Evolutionary conservation across 1,139 yeast genomes (phyloP).

Genomic region (Sugiyamaella xylanicola): DNA sequence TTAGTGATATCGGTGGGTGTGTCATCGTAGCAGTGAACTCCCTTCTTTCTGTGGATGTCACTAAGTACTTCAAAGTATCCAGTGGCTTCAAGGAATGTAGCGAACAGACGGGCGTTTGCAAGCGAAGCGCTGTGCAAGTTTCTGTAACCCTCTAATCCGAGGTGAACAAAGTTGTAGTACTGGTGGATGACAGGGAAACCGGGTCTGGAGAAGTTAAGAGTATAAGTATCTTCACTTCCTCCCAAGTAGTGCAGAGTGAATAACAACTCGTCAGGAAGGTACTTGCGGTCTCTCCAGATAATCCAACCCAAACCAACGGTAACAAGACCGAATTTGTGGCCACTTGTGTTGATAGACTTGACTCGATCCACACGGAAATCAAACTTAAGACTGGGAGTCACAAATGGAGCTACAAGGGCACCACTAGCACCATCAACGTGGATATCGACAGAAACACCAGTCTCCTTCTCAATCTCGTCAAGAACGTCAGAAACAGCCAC

Average conservation of each 20-base stretch:
- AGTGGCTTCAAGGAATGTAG: conserved; percentile 64
- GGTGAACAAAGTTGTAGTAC: conserved; percentile 72
- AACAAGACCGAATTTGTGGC: conserved; percentile 89
- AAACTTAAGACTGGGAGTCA: conserved; percentile 76
- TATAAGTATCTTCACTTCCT: conserved; percentile 85
- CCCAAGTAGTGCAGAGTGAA: conserved; percentile 85
- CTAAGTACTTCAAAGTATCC: conserved; percentile 74
- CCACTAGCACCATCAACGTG: conserved; percentile 97
- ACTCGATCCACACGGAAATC: conserved; percentile 80
- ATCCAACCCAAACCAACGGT: conserved; percentile 95
- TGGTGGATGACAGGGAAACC: conserved; percentile 90
- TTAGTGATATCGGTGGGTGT: conserved; percentile 33
- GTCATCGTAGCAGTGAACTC: conserved; percentile 20
- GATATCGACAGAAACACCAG: conserved; percentile 70
- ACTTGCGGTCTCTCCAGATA: conserved; percentile 67
- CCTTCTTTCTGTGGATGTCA: conserved; percentile 62
- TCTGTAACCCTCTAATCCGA: conserved; percentile 72
- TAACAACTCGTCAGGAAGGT: conserved; percentile 69
- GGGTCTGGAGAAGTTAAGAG: conserved; percentile 86
- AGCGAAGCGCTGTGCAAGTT: conserved; percentile 64
- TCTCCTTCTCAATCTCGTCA: conserved; percentile 68
- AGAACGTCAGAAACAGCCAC: conserved; percentile 58
- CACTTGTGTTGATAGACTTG: conserved; percentile 84
- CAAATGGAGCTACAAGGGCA: conserved; percentile 83
- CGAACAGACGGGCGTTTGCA: conserved; percentile 68